Evolutionary conservation across 495 filamentous ascomycete species (phyloP), one percentile per base, ranked within the genome.

Genomic region (Achaetomiella virescens): DNA sequence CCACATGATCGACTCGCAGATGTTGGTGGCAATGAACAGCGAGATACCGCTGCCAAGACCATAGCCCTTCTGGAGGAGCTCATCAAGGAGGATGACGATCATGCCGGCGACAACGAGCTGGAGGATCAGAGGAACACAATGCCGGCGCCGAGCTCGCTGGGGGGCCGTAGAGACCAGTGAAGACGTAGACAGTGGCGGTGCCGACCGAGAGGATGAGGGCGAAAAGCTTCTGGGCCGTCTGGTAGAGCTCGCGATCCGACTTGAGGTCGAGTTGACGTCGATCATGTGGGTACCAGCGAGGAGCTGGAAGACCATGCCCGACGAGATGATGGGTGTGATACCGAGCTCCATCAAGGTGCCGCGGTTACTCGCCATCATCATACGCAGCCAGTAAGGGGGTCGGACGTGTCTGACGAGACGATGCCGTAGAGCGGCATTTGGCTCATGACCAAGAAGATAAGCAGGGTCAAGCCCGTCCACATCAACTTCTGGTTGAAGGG

Each of bases 1-100:
- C 95, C 95, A 99, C 72, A 99, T 85, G 71, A 99, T 99, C 33
- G 91, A 96, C 77, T 99, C 95, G 86, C 95, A 99, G 76, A 99
- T 97, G 82, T 97, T 97, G 78, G 95, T 99, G 52, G 95, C 95
- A 70, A 99, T 99, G 84, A 99, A 99, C 52, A 99, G 86, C 42
- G 91, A 96, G 72, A 99, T 99, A 76, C 95, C 95, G 71, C 88
- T 92, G 70, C 93, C 95, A 54, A 99, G 85, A 71, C 95, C 95
- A 67, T 99, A 99, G 52, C 95, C 93, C 83, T 99, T 99, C 79
- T 97, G 95, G 65, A 99, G 85, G 52, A 99, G 85, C 80, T 99
- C 95, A 69, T 99, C 95, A 57, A 99, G 88, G 49, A 99, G 89
- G 74, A 99, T 97, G 75, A 97, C 95, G 65, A 99, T 91, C 69